Evolutionary conservation across 192 early-diverging fungal genomes (phyloP).

Genomic region (Funneliformis geosporum): DNA sequence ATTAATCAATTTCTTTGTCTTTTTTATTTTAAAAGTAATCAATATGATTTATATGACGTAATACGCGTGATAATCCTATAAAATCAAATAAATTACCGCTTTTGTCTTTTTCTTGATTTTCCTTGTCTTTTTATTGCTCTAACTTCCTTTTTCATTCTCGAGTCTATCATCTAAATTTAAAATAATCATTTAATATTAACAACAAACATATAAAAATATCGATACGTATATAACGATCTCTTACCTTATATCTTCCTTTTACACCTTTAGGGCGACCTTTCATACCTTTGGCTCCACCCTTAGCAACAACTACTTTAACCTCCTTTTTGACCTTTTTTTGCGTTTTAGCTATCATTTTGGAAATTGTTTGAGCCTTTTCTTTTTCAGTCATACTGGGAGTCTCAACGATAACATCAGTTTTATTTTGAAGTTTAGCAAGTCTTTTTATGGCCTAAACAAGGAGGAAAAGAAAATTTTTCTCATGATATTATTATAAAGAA

Average conservation of each 20-base stretch:
- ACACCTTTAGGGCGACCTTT: constrained; percentile 95
- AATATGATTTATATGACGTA: too few species aligned
- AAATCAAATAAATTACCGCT: neutral
- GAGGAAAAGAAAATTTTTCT: neutral
- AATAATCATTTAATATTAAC: neutral
- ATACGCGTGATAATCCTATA: neutral
- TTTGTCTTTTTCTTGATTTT: constrained; percentile 35
- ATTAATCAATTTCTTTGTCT: too few species aligned
- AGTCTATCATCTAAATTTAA: constrained; percentile 85
- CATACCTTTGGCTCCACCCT: constrained; percentile 73
- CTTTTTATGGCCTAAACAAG: constrained; percentile 57
- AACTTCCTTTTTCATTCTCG: constrained; percentile 95
- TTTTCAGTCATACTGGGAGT: constrained; percentile 89
- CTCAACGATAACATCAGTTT: constrained; percentile 82
- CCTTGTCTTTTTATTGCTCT: constrained; percentile 75
- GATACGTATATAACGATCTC: neutral
- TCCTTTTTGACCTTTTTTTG: constrained; percentile 81
- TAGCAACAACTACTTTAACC: constrained; percentile 89
- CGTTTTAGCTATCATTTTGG: constrained; percentile 79
- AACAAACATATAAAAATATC: constrained; percentile 7
- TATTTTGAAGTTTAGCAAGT: constrained; percentile 81
- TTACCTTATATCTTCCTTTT: constrained; percentile 81
- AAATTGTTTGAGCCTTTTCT: constrained; percentile 79
- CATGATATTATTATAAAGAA: neutral
- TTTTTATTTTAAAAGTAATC: too few species aligned